Evolutionary conservation across 805 yeast genomes (phyloP).

Genomic region (Candida mattraensis): DNA sequence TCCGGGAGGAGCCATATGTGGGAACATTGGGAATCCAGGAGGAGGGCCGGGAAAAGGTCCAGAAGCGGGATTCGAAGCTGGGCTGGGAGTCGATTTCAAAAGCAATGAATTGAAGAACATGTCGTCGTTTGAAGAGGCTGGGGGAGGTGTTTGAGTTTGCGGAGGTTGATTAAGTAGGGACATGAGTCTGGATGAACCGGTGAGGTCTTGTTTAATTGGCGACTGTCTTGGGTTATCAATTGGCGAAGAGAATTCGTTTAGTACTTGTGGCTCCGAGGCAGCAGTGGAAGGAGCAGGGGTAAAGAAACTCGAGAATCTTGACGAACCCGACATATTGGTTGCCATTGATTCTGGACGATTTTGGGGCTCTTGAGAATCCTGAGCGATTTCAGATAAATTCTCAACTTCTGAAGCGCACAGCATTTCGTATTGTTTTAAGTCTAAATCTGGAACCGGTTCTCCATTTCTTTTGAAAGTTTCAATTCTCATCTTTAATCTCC

Average conservation of each 20-base stretch:
- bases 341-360: not conserved
- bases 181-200: conserved; percentile 15
- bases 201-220: not conserved
- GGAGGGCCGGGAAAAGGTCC: conserved; percentile 9
- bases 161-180: conserved; percentile 3
- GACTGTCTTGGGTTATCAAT: too few species aligned
- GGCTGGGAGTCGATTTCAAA: conserved; percentile 31
- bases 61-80: conserved; percentile 3
- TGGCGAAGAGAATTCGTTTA: conserved; percentile 6
- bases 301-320: conserved; percentile 31
- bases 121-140: conserved; percentile 29
- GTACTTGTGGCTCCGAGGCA: conserved; percentile 42
- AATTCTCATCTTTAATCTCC: conserved; percentile 54
- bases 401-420: conserved; percentile 10
- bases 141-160: conserved; percentile 1
- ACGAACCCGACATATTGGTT: conserved; percentile 13
- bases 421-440: conserved; percentile 23
- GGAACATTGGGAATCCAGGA: conserved; percentile 9
- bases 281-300: conserved; percentile 10
- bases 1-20: conserved; percentile 9
- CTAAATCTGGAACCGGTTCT: conserved; percentile 34
- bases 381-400: not conserved
- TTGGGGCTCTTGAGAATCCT: not conserved
- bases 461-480: conserved; percentile 51
- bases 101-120: conserved; percentile 49